phyloP scores from a whole-genome alignment of 495 filamentous ascomycete species.

The Letharia lupina region DNA sequence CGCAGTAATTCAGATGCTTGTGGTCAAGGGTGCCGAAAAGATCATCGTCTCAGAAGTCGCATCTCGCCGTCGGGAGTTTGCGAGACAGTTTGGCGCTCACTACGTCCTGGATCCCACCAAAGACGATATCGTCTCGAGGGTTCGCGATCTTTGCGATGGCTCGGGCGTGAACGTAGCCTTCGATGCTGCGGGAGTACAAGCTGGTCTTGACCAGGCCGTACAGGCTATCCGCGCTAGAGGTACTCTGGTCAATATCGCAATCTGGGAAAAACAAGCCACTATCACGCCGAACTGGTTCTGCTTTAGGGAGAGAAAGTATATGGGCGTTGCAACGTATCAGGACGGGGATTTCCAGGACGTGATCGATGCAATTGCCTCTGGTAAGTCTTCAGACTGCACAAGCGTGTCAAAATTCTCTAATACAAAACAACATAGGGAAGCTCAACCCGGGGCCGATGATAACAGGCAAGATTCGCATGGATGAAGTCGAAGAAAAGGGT shows the following conservation, averaged over 20 bases:
- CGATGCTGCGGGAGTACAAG: constrained; percentile 51
- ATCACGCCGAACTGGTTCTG: constrained; percentile 42
- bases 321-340: constrained; percentile 46
- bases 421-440: constrained; percentile 30
- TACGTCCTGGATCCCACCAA: constrained; percentile 47
- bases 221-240: constrained; percentile 42
- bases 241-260: constrained; percentile 53
- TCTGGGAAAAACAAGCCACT: constrained; percentile 48
- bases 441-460: constrained; percentile 51
- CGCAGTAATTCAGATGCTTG: constrained; percentile 48
- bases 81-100: constrained; percentile 45
- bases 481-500: constrained; percentile 49
- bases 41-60: constrained; percentile 52
- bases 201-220: constrained; percentile 42
- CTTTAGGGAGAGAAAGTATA: constrained; percentile 39
- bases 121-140: constrained; percentile 40
- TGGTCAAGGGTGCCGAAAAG: constrained; percentile 38
- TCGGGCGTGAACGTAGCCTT: constrained; percentile 48
- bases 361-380: constrained; percentile 43
- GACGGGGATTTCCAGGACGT: constrained; percentile 47
- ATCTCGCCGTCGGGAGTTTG: constrained; percentile 41
- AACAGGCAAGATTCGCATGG: constrained; percentile 44
- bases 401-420: background rate
- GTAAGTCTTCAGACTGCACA: constrained; percentile 26
- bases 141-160: constrained; percentile 39